A percentile compares a stretch with the other conserved stretches of the same genome.
Evolutionary conservation across 148 eudicot genomes (phyloP).

Genomic region (Cornus florida): DNA sequence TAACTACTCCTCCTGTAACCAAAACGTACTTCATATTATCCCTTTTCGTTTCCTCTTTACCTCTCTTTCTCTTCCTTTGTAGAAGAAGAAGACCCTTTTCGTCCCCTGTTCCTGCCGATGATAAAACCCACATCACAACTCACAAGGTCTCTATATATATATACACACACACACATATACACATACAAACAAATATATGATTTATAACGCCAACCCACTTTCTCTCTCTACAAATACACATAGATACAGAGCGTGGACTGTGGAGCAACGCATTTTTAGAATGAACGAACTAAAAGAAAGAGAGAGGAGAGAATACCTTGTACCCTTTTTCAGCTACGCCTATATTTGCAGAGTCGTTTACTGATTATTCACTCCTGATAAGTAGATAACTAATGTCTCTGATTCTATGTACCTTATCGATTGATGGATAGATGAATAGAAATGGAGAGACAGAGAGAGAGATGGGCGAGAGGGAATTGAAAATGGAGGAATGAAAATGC

Average conservation of each 20-base stretch:
- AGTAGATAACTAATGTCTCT: neutral
- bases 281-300: neutral
- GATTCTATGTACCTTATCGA: neutral
- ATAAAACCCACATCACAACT: neutral
- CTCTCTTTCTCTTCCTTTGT: neutral
- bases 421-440: no score
- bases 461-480: neutral
- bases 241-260: neutral
- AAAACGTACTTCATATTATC: constrained; percentile 81
- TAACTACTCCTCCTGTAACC: constrained; percentile 92
- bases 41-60: neutral
- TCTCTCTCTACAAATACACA: neutral
- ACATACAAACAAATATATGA: neutral
- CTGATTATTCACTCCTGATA: neutral
- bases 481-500: neutral
- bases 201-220: neutral
- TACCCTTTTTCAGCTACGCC: no score
- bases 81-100: neutral
- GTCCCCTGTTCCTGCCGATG: neutral
- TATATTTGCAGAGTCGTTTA: neutral
- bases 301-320: neutral
- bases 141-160: neutral
- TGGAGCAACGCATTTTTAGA: neutral
- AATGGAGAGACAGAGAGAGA: neutral
- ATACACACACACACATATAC: no score